Percentiles rank a stretch among this genome's conserved stretches.
phyloP scores from a whole-genome alignment of 2,329 filamentous ascomycete species.

The Apiospora sp. region DNA sequence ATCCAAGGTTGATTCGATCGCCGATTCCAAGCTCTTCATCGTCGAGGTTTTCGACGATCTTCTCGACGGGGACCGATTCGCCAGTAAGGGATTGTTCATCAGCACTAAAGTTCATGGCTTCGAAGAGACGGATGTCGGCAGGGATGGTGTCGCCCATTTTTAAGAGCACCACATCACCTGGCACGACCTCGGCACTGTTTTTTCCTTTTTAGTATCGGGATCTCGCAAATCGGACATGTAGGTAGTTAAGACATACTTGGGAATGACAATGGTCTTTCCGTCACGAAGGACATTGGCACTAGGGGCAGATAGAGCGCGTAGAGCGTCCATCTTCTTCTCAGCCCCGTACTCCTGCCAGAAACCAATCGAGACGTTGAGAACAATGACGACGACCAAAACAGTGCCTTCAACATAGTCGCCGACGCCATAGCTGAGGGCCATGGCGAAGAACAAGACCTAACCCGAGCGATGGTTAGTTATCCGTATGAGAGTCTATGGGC shows the following conservation, averaged over 20 bases:
- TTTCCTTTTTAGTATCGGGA: slow-evolving; percentile 31
- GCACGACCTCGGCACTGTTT: slow-evolving; percentile 68
- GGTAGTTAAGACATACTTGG: slow-evolving; percentile 55
- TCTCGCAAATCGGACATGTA: neutral
- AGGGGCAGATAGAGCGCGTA: slow-evolving; percentile 68
- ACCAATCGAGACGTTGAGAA: slow-evolving; percentile 74
- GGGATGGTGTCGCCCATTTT: slow-evolving; percentile 79
- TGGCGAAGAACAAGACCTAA: slow-evolving; percentile 80
- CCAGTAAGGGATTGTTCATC: slow-evolving; percentile 82
- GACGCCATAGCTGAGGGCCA: slow-evolving; percentile 75
- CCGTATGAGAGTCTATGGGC: slow-evolving; percentile 47
- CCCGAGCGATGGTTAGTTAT: slow-evolving; percentile 41
- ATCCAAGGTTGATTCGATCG: slow-evolving; percentile 78
- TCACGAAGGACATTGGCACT: slow-evolving; percentile 68
- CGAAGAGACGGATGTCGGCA: slow-evolving; percentile 74
- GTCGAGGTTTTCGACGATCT: slow-evolving; percentile 64
- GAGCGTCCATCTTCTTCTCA: slow-evolving; percentile 72
- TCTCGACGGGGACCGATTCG: slow-evolving; percentile 76
- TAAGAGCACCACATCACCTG: slow-evolving; percentile 73
- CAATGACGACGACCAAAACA: slow-evolving; percentile 71
- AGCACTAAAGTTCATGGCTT: slow-evolving; percentile 80
- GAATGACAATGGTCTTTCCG: slow-evolving; percentile 63
- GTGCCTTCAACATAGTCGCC: slow-evolving; percentile 73
- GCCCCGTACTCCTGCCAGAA: slow-evolving; percentile 71
- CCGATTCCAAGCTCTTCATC: slow-evolving; percentile 69